These are phyloP conservation scores for Escovopsis sp. DNA, from an alignment of 2,329 filamentous ascomycete genomes.

Conservation along the genomic window DNA sequence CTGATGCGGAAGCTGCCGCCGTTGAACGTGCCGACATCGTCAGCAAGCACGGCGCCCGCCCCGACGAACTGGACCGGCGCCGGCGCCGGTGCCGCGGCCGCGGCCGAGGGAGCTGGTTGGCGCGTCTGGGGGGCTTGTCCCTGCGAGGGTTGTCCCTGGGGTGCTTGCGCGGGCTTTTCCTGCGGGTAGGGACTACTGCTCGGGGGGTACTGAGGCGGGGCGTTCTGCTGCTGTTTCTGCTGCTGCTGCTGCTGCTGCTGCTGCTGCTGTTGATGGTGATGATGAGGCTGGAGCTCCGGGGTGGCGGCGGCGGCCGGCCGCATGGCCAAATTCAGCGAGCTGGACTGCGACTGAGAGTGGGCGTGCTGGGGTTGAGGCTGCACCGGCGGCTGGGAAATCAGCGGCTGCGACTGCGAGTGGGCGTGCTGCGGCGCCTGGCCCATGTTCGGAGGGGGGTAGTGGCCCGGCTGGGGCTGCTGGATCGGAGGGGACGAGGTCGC, in stretches of 20 bases:
- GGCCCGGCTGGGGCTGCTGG: conserved; percentile 11
- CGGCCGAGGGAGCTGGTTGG: conserved; percentile 9
- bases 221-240: conserved; percentile 13
- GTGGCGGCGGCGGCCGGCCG: conserved; percentile 10
- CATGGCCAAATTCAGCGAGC: conserved; percentile 8
- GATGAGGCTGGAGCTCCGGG: conserved; percentile 11
- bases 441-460: conserved; percentile 14
- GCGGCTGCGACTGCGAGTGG: conserved; percentile 9
- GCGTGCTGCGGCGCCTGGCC: conserved; percentile 10
- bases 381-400: neutral
- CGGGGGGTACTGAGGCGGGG: conserved; percentile 18
- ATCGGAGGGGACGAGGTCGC: conserved; percentile 16
- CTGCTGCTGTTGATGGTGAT: conserved; percentile 14
- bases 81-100: conserved; percentile 28
- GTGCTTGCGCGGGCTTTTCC: conserved; percentile 2
- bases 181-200: conserved; percentile 9
- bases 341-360: too few relatives aligned
- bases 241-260: conserved; percentile 12
- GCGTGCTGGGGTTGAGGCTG: too few relatives aligned
- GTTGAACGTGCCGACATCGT: conserved; percentile 94
- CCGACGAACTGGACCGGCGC: conserved; percentile 46
- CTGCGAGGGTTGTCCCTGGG: conserved; percentile 1
- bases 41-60: conserved; percentile 43
- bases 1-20: conserved; percentile 88
- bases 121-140: neutral